A percentile compares a stretch with the other conserved stretches of the same genome.
phyloP scores from a whole-genome alignment of 441 rosid species.

The Kokia cookei region DNA sequence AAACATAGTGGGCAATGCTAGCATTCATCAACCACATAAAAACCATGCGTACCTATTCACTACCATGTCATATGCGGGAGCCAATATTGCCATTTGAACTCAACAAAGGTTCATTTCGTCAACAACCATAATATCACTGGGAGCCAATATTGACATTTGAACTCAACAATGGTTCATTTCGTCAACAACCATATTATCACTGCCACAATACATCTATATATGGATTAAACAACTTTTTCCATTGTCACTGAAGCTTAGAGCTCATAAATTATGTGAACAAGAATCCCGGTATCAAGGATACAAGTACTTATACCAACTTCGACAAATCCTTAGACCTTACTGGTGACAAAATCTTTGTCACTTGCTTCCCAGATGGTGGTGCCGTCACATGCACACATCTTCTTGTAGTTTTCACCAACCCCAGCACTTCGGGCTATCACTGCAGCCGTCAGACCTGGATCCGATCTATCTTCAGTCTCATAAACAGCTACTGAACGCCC shows the following conservation, averaged over 20 bases:
- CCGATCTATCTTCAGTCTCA: slow-evolving; percentile 63
- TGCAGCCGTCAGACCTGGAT: slow-evolving; percentile 55
- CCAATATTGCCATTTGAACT: too few species aligned
- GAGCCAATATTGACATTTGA: too few species aligned
- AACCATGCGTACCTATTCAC: background rate
- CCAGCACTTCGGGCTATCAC: slow-evolving; percentile 94
- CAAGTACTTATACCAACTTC: background rate
- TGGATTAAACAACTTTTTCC: background rate
- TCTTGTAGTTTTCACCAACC: slow-evolving; percentile 89
- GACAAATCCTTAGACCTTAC: slow-evolving; percentile 36
- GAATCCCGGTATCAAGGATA: background rate
- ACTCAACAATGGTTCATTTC: too few species aligned
- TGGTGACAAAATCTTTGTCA: slow-evolving; percentile 50
- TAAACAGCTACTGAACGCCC: slow-evolving; percentile 65
- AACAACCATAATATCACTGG: too few species aligned
- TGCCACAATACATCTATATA: too few species aligned
- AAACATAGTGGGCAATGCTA: background rate
- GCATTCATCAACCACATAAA: background rate
- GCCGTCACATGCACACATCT: slow-evolving; percentile 83
- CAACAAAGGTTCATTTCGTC: too few species aligned
- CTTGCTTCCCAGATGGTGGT: slow-evolving; percentile 90
- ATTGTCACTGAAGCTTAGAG: background rate
- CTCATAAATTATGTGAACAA: background rate
- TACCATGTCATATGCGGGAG: too few species aligned
- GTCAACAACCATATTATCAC: too few species aligned